A percentile compares a stretch with the other conserved stretches of the same genome.
Conservation (phyloP, 768 basidiomycete species). For the Galerina sulciceps region DNA sequence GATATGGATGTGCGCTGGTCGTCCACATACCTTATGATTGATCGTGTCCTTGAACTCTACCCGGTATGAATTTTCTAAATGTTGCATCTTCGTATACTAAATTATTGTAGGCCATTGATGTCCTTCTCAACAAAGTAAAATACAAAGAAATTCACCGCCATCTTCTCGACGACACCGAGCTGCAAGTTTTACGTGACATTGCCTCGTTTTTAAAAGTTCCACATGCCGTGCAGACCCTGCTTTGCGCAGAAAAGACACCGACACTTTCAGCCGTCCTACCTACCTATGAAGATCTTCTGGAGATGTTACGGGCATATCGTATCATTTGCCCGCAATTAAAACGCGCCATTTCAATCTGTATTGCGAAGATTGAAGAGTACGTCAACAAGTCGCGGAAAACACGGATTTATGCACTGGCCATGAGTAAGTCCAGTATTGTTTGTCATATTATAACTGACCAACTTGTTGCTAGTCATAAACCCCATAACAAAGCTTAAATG, state of each 20-base stretch:
- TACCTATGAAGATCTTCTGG: slow-evolving; percentile 33
- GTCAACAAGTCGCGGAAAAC: slow-evolving; percentile 23
- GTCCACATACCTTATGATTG: no score
- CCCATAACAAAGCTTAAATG: no score
- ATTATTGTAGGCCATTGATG: slow-evolving; percentile 21
- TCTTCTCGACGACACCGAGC: slow-evolving; percentile 13
- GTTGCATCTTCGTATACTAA: no score
- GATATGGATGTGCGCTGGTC: no score
- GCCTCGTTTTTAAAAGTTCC: slow-evolving; percentile 28
- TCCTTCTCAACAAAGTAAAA: slow-evolving; percentile 19
- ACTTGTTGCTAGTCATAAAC: no score
- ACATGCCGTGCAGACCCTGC: slow-evolving; percentile 35
- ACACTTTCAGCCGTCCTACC: slow-evolving; percentile 36
- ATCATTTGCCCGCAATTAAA: slow-evolving; percentile 24
- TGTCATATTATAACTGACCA: slow-evolving; percentile 1
- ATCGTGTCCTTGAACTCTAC: no score
- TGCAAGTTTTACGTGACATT: slow-evolving; percentile 32
- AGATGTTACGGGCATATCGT: slow-evolving; percentile 17
- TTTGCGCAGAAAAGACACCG: slow-evolving; percentile 37
- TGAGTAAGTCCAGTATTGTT: slow-evolving; percentile 23
- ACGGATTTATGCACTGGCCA: slow-evolving; percentile 32
- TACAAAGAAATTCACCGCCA: slow-evolving; percentile 17
- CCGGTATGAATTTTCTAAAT: no score
- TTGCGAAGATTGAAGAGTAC: slow-evolving; percentile 37
- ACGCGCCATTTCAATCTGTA: slow-evolving; percentile 28